These are phyloP conservation scores for Beauveria rudraprayagi DNA, from an alignment of 2,329 filamentous ascomycete genomes.

Conservation along the genomic window DNA sequence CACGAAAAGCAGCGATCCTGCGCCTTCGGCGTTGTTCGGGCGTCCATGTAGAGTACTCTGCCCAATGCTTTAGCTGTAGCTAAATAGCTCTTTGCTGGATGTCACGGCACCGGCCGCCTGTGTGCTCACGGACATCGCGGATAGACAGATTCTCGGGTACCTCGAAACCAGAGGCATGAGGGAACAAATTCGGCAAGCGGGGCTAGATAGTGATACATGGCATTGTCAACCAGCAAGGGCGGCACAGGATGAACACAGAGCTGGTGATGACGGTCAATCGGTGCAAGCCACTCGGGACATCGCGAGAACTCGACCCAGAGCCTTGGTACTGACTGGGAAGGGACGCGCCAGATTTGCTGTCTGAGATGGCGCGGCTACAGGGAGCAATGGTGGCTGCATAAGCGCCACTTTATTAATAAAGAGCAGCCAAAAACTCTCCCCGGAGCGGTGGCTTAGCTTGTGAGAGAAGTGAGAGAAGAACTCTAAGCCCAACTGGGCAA, in stretches of 20 bases:
- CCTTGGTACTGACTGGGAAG: background rate
- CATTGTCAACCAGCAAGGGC: background rate
- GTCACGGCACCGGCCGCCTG: background rate
- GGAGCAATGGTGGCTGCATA: conserved; percentile 1
- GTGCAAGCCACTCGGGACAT: conserved; percentile 7
- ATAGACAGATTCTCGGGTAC: background rate
- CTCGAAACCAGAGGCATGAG: background rate
- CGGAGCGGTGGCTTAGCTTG: conserved; percentile 2
- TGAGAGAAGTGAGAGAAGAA: conserved; percentile 13
- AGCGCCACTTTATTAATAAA: conserved; percentile 2
- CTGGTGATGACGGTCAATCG: background rate
- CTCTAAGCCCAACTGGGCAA: conserved; percentile 12
- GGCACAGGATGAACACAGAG: background rate
- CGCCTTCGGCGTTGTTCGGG: background rate
- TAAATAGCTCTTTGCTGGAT: background rate
- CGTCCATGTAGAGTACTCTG: background rate
- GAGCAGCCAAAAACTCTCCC: background rate
- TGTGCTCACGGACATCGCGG: too few species aligned
- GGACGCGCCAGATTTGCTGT: background rate
- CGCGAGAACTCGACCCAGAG: background rate
- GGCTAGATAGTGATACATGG: background rate
- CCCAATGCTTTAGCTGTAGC: background rate
- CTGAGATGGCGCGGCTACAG: conserved; percentile 2
- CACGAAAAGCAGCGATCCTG: background rate
- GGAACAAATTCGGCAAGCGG: background rate